phyloP scores from a whole-genome alignment of 768 basidiomycete genomes.

The Cantharellus anzutake region DNA sequence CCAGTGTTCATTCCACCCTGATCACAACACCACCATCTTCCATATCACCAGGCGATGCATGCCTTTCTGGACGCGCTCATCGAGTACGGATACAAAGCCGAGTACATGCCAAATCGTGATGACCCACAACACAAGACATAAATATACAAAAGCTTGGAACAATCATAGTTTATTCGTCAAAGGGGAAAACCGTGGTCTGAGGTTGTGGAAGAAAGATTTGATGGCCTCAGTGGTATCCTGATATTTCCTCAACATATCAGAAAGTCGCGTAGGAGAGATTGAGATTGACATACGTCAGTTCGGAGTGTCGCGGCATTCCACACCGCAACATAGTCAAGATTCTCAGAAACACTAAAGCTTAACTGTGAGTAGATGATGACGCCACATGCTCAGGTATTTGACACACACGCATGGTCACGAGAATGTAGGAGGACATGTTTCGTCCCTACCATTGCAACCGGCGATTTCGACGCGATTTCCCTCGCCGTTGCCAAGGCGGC shows the following conservation, averaged over 20 bases:
- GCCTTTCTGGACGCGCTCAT: no score
- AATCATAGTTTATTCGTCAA: no score
- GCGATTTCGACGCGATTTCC: slow-evolving; percentile 53
- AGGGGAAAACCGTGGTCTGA: slow-evolving; percentile 9
- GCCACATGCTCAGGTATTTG: not conserved
- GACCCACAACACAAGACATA: no score
- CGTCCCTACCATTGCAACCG: slow-evolving; percentile 54
- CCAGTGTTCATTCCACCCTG: no score
- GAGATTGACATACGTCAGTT: slow-evolving; percentile 20
- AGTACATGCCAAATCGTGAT: no score
- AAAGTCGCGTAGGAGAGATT: not conserved
- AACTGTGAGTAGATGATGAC: not conserved
- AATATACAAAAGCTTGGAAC: no score
- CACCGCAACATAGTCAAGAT: slow-evolving; percentile 33
- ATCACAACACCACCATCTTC: no score
- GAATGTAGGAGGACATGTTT: slow-evolving; percentile 66
- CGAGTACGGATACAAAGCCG: no score
- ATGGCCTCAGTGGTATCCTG: slow-evolving; percentile 14
- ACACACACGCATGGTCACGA: slow-evolving; percentile 55
- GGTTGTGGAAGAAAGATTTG: slow-evolving; percentile 10
- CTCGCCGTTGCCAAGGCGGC: slow-evolving; percentile 46
- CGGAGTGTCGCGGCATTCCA: slow-evolving; percentile 40
- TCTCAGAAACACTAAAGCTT: slow-evolving; percentile 23
- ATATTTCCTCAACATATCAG: not conserved
- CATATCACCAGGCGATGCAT: no score